A percentile compares a stretch with the other conserved stretches of the same genome.
These are phyloP conservation scores for Leccinum broughii DNA, from an alignment of 768 basidiomycete genomes.

Conservation along the genomic window DNA sequence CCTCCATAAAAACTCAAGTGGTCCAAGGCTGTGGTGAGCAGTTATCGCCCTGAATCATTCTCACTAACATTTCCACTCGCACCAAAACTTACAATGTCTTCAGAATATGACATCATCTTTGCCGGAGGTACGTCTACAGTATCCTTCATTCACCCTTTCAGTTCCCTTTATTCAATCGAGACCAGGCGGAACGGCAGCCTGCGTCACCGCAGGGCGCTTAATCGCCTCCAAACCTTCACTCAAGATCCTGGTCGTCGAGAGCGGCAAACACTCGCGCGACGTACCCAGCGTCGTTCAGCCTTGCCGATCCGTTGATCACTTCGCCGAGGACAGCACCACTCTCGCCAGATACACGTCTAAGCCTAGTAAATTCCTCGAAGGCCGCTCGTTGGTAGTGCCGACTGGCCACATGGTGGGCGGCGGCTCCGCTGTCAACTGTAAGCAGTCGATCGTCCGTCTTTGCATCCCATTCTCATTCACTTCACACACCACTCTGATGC, in stretches of 20 bases:
- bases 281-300: not conserved
- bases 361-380: slow-evolving; percentile 44
- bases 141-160: not conserved
- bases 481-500: not conserved
- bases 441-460: slow-evolving; percentile 10
- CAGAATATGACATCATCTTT: not conserved
- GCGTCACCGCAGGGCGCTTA: not conserved
- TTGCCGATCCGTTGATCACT: not conserved
- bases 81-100: not conserved
- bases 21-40: not conserved
- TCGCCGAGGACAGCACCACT: slow-evolving; percentile 36
- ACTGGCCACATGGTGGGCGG: slow-evolving; percentile 58
- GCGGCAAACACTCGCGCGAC: not conserved
- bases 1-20: not conserved
- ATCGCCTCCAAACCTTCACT: not conserved
- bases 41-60: not conserved
- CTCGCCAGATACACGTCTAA: slow-evolving; percentile 42
- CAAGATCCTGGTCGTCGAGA: not conserved
- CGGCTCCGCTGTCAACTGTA: slow-evolving; percentile 63
- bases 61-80: not conserved
- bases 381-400: slow-evolving; percentile 45
- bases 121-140: not conserved
- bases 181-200: not conserved
- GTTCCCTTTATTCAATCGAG: not conserved
- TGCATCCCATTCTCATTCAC: not conserved